Evolutionary conservation across 2,329 filamentous ascomycete genomes (phyloP).

Genomic region (Alternaria sp.): DNA sequence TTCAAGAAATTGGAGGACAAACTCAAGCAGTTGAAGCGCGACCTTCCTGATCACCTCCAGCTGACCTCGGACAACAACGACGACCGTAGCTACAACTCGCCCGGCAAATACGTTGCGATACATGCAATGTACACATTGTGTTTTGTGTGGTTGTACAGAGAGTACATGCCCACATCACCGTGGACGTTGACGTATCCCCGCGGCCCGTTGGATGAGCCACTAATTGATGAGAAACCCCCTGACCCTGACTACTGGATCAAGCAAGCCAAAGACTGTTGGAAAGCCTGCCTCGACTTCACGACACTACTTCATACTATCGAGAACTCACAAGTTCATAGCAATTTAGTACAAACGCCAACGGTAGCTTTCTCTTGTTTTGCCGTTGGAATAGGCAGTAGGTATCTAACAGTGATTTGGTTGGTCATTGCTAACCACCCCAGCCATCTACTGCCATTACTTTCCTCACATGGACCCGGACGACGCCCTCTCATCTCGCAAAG

Average conservation of each 20-base stretch:
- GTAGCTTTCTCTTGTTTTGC: conserved; percentile 72
- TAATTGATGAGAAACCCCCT: conserved; percentile 21
- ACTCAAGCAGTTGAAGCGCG: conserved; percentile 61
- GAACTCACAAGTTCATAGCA: conserved; percentile 57
- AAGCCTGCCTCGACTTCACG: conserved; percentile 67
- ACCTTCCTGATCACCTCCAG: conserved; percentile 63
- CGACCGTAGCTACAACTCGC: conserved; percentile 68
- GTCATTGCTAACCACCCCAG: conserved; percentile 24
- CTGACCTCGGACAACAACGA: conserved; percentile 68
- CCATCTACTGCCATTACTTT: conserved; percentile 71
- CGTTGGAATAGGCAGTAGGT: conserved; percentile 64
- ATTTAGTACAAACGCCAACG: conserved; percentile 70
- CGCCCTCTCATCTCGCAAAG: conserved; percentile 52
- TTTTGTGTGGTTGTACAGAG: conserved; percentile 70
- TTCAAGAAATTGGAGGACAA: conserved; percentile 62
- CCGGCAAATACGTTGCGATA: conserved; percentile 69
- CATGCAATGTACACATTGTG: conserved; percentile 71
- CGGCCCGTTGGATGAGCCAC: conserved; percentile 64
- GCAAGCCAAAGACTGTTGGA: conserved; percentile 68
- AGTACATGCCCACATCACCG: conserved; percentile 71
- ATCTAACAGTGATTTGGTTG: not conserved
- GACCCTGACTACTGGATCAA: conserved; percentile 63
- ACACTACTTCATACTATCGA: conserved; percentile 63
- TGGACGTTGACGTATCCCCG: conserved; percentile 58
- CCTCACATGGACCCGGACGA: conserved; percentile 69